These are phyloP conservation scores for Gonapodya prolifera DNA, from an alignment of 192 early-diverging fungal species.

Conservation along the genomic window DNA sequence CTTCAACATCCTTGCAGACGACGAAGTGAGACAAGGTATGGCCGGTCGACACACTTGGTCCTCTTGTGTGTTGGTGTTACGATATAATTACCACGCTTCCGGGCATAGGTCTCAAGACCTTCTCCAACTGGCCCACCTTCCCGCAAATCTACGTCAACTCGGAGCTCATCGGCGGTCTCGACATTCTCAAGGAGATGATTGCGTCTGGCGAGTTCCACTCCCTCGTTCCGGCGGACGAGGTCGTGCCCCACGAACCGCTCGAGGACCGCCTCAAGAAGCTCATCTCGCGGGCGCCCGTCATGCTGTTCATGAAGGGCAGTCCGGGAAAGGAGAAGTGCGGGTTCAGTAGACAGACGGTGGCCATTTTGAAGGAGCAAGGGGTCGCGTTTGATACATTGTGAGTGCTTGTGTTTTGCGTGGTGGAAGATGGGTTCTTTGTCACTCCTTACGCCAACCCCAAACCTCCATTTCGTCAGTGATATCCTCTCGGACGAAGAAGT, in stretches of 20 bases:
- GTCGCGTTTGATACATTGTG: slow-evolving; percentile 21
- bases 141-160: slow-evolving; percentile 61
- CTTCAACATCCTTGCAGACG: slow-evolving; percentile 88
- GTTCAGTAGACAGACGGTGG: slow-evolving; percentile 19
- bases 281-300: slow-evolving; percentile 33
- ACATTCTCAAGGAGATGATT: slow-evolving; percentile 43
- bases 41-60: background rate
- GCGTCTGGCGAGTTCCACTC: slow-evolving; percentile 34
- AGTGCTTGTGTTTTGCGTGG: background rate
- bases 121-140: slow-evolving; percentile 90
- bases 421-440: background rate
- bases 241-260: slow-evolving; percentile 54
- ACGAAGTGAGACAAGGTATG: slow-evolving; percentile 73
- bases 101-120: slow-evolving; percentile 16
- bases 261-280: slow-evolving; percentile 59
- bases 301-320: slow-evolving; percentile 90
- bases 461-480: slow-evolving; percentile 14
- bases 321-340: slow-evolving; percentile 81
- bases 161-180: slow-evolving; percentile 37
- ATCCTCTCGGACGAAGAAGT: slow-evolving; percentile 45
- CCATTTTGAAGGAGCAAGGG: slow-evolving; percentile 22
- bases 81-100: no score
- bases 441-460: background rate
- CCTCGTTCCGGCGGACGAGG: slow-evolving; percentile 25
- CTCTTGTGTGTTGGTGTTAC: background rate